Conservation (phyloP, 2,329 filamentous ascomycete species). For the Ophiocordyceps camponoti-floridani region DNA sequence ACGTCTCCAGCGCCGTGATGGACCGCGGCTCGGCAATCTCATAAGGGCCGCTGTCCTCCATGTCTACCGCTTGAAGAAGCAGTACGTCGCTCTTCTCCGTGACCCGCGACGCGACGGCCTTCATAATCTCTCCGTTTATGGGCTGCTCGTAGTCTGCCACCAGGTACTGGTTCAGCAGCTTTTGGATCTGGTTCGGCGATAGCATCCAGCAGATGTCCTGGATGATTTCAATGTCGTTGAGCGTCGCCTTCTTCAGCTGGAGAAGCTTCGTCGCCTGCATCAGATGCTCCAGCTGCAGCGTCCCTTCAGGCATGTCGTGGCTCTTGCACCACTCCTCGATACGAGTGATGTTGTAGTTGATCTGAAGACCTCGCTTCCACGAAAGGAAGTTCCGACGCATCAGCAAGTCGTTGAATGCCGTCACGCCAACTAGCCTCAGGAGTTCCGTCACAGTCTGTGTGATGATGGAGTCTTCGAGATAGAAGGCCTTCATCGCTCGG, state of each 20-base stretch:
- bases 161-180: constrained; percentile 94
- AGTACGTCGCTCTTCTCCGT: constrained; percentile 97
- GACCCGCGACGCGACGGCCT: constrained; percentile 88
- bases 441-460: constrained; percentile 91
- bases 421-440: constrained; percentile 82
- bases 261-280: constrained; percentile 99
- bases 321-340: constrained; percentile 99
- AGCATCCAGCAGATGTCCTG: constrained; percentile 99
- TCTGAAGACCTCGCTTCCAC: constrained; percentile 97
- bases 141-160: constrained; percentile 98
- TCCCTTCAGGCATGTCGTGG: constrained; percentile 98
- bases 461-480: constrained; percentile 89
- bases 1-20: constrained; percentile 93
- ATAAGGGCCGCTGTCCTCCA: constrained; percentile 97
- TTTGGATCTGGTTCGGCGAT: constrained; percentile 97
- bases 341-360: constrained; percentile 99
- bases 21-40: constrained; percentile 94
- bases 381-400: constrained; percentile 98
- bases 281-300: constrained; percentile 88
- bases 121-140: constrained; percentile 99
- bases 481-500: constrained; percentile 98
- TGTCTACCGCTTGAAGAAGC: constrained; percentile 83
- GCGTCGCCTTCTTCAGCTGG: constrained; percentile 94
- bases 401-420: constrained; percentile 92
- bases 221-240: constrained; percentile 99